Conservation (phyloP, 2,329 filamentous ascomycete genomes). For the Akanthomyces lecanii region DNA sequence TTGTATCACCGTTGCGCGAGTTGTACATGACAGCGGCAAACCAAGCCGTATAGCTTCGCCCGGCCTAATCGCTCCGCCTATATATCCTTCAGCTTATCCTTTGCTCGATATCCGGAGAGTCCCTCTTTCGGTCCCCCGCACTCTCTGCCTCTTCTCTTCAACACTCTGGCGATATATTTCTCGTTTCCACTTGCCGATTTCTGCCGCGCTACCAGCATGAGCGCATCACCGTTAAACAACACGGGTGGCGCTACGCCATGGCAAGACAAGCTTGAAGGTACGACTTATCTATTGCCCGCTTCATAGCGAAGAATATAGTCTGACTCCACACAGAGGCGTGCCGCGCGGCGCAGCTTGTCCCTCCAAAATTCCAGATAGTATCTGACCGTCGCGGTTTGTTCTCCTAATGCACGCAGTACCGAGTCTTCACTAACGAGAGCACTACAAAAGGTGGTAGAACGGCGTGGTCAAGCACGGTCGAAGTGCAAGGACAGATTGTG, state of each 20-base stretch:
- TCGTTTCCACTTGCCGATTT: not conserved
- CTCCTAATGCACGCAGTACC: not conserved
- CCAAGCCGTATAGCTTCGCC: constrained; percentile 16
- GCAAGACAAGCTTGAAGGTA: constrained; percentile 51
- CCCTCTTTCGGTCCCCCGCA: not conserved
- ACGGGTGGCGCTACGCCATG: constrained; percentile 28
- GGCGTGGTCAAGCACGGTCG: constrained; percentile 81
- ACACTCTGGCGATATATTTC: constrained; percentile 2
- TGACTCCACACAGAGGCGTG: constrained; percentile 46
- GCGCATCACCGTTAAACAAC: constrained; percentile 18
- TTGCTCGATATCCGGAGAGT: not conserved
- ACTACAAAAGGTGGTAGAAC: constrained; percentile 68
- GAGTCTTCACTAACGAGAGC: constrained; percentile 18
- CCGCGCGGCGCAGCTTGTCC: constrained; percentile 42
- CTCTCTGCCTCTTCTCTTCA: not conserved
- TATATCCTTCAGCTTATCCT: constrained; percentile 11
- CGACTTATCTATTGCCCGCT: constrained; percentile 28
- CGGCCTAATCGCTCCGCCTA: constrained; percentile 3
- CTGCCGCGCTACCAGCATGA: constrained; percentile 5
- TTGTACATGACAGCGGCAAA: constrained; percentile 18
- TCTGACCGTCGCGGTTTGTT: constrained; percentile 63
- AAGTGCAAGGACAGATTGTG: constrained; percentile 61
- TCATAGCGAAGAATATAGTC: constrained; percentile 27
- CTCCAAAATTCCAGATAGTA: constrained; percentile 59
- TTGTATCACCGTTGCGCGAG: constrained; percentile 14